A percentile compares a stretch with the other conserved stretches of the same genome.
phyloP scores from a whole-genome alignment of 2,329 filamentous ascomycete genomes.

The Pseudocercospora cruenta region DNA sequence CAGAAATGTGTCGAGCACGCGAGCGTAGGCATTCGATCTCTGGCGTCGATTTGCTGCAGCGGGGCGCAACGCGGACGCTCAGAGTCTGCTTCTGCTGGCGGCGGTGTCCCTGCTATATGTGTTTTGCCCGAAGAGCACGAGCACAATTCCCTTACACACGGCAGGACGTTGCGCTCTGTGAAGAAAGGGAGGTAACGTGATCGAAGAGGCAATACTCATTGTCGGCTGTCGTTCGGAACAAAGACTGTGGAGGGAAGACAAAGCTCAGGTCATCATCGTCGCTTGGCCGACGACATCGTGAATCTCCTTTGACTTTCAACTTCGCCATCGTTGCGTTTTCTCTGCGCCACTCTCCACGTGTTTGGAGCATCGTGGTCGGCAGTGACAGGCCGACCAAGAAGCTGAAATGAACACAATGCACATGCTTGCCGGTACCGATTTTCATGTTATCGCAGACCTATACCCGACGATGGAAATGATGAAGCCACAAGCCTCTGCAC shows the following conservation, averaged over 20 bases:
- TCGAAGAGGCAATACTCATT: background rate
- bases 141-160: background rate
- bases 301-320: background rate
- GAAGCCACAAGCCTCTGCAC: conserved; percentile 5
- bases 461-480: background rate
- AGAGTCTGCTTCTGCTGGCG: background rate
- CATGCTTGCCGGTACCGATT: background rate
- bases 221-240: background rate
- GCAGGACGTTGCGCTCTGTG: background rate
- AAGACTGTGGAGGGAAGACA: background rate
- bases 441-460: background rate
- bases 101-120: conserved; percentile 7
- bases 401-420: background rate
- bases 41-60: background rate
- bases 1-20: background rate
- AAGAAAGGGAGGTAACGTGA: background rate
- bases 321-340: background rate
- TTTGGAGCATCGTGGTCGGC: background rate
- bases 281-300: background rate
- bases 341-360: conserved; percentile 3
- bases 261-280: background rate
- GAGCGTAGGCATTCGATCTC: background rate
- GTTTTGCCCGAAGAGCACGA: conserved; percentile 1
- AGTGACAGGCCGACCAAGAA: background rate
- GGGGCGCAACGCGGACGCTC: background rate